Evolutionary conservation across 2,329 filamentous ascomycete genomes (phyloP).

Genomic region (Scortechinia acanthostroma): DNA sequence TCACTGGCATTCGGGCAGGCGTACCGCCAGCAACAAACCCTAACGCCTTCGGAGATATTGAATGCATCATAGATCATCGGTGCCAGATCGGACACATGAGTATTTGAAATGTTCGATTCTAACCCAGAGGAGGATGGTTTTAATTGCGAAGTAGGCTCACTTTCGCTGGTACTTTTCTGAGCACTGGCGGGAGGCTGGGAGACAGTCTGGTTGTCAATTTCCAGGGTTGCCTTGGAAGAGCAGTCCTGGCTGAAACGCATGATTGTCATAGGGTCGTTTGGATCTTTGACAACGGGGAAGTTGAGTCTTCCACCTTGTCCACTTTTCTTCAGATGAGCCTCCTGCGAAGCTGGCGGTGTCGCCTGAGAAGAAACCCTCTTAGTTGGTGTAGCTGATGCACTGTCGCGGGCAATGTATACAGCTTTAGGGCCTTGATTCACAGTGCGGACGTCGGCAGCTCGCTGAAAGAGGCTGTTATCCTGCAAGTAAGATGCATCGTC

Average conservation of each 20-base stretch:
- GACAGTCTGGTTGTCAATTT: too few species aligned
- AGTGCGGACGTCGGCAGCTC: too few species aligned
- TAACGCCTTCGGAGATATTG: slow-evolving; percentile 5
- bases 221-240: too few species aligned
- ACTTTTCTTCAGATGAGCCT: slow-evolving; percentile 21
- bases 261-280: slow-evolving; percentile 55
- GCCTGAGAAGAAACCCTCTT: too few species aligned
- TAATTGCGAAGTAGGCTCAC: too few species aligned
- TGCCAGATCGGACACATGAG: neutral
- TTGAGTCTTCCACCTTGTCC: slow-evolving; percentile 37
- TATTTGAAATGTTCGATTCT: neutral
- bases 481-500: too few species aligned
- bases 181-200: too few species aligned
- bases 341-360: slow-evolving; percentile 23
- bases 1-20: slow-evolving; percentile 31
- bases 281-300: slow-evolving; percentile 74
- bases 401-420: too few species aligned
- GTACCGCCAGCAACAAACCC: slow-evolving; percentile 20
- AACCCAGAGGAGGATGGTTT: neutral
- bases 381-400: too few species aligned
- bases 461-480: too few species aligned
- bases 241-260: slow-evolving; percentile 64
- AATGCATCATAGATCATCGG: slow-evolving; percentile 2
- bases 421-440: too few species aligned
- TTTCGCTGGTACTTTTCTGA: too few species aligned